Conservation (phyloP, 202 grass and related monocot genomes). For the Eragrostis tef region DNA sequence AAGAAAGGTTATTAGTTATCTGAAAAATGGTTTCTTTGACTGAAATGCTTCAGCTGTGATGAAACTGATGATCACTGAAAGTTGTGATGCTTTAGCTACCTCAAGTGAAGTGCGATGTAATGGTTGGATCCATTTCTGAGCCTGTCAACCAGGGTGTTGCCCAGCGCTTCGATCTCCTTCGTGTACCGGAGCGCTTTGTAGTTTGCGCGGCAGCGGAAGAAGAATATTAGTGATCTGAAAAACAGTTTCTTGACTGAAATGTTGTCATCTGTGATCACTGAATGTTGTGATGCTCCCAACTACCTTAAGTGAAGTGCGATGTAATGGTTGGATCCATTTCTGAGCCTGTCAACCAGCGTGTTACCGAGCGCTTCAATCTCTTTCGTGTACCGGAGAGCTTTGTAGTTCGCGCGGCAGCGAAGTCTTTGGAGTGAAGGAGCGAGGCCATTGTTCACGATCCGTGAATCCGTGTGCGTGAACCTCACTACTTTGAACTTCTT, state of each 20-base stretch:
- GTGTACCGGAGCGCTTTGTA: conserved; percentile 66
- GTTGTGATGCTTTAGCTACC: conserved; percentile 42
- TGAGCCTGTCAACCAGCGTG: conserved; percentile 58
- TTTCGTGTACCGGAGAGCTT: conserved; percentile 59
- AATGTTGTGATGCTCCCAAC: conserved; percentile 5
- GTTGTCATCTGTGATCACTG: not conserved
- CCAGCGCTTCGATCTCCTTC: conserved; percentile 60
- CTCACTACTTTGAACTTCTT: conserved; percentile 60
- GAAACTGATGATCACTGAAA: conserved; percentile 3
- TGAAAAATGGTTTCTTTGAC: not conserved
- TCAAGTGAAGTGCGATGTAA: conserved; percentile 80
- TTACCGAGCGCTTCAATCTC: conserved; percentile 61
- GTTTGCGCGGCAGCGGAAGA: conserved; percentile 79
- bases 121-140: conserved; percentile 50
- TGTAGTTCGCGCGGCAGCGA: conserved; percentile 75
- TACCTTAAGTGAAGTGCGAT: conserved; percentile 83
- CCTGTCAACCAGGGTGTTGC: conserved; percentile 53
- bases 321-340: conserved; percentile 52
- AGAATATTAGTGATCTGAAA: conserved; percentile 16
- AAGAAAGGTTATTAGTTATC: not conserved
- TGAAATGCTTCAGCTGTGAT: not conserved
- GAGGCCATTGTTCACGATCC: conserved; percentile 74
- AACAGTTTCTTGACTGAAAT: not conserved
- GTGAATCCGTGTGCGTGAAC: conserved; percentile 70
- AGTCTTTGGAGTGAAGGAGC: conserved; percentile 66